Percentiles rank a stretch among this genome's conserved stretches.
phyloP scores from a whole-genome alignment of 2,329 filamentous ascomycete species.

The Podosphaera fusca region DNA sequence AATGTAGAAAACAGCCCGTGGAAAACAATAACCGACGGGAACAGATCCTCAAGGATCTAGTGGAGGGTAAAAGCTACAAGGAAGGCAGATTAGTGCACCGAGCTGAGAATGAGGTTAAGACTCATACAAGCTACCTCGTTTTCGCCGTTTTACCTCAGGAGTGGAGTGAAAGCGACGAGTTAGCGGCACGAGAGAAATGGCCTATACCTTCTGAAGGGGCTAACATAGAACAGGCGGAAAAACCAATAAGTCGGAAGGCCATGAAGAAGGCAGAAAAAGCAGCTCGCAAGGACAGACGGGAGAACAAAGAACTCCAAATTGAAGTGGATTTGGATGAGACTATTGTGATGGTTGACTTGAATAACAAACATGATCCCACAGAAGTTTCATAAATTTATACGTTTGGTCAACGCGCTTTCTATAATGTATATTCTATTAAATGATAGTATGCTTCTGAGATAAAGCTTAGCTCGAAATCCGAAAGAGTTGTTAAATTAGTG shows the following conservation, averaged over 20 bases:
- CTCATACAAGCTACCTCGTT: conserved; percentile 88
- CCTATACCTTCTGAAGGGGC: background rate
- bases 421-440: too few species aligned
- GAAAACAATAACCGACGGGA: conserved; percentile 18
- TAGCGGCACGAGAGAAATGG: conserved; percentile 38
- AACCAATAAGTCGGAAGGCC: background rate
- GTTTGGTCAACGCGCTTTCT: too few species aligned
- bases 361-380: too few species aligned
- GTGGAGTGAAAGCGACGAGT: conserved; percentile 70
- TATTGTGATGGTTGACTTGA: background rate
- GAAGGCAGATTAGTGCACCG: conserved; percentile 60
- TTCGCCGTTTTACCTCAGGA: conserved; percentile 76
- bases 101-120: conserved; percentile 74
- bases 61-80: conserved; percentile 36
- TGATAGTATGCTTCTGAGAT: too few species aligned
- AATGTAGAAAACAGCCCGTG: conserved; percentile 6
- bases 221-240: background rate
- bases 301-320: conserved; percentile 39
- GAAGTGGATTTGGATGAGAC: conserved; percentile 34
- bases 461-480: too few species aligned
- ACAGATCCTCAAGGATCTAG: conserved; percentile 14
- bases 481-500: too few species aligned
- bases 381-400: too few species aligned
- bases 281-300: conserved; percentile 24
- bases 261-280: background rate